phyloP scores from a whole-genome alignment of 495 filamentous ascomycete genomes.

The Podospora fimiseda region DNA sequence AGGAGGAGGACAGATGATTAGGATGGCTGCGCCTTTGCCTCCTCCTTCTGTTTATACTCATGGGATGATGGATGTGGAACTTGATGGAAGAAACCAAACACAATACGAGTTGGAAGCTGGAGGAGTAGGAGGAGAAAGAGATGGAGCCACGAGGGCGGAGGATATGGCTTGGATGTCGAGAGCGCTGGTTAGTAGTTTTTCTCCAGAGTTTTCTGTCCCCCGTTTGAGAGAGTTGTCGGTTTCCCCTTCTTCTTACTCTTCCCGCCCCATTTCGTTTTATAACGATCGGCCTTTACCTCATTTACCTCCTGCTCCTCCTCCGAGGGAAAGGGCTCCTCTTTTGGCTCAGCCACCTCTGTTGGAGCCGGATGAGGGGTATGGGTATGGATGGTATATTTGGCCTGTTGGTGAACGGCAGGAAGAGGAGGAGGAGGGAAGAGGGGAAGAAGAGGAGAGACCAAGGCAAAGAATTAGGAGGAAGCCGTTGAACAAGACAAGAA shows the following conservation, averaged over 20 bases:
- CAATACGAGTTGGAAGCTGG: background rate
- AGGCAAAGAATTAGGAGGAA: too few relatives aligned
- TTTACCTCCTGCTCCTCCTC: background rate
- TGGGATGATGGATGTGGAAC: background rate
- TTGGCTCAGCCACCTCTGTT: background rate
- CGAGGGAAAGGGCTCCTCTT: background rate
- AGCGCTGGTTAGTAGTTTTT: constrained; percentile 18
- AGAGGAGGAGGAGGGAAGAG: background rate
- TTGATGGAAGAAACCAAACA: background rate
- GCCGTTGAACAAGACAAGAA: too few relatives aligned
- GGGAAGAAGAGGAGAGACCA: too few relatives aligned
- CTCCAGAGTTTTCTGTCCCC: constrained; percentile 3
- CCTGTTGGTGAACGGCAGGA: background rate
- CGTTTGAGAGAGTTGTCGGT: background rate
- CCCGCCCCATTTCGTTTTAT: too few relatives aligned
- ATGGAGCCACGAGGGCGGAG: constrained; percentile 1
- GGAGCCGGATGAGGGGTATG: background rate
- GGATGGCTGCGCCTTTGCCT: too few relatives aligned
- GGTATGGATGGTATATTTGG: background rate
- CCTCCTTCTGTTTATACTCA: too few relatives aligned
- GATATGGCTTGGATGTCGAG: constrained; percentile 25
- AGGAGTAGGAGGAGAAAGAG: constrained; percentile 3
- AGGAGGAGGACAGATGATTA: too few relatives aligned
- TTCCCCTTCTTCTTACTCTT: too few relatives aligned
- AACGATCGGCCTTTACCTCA: background rate